phyloP scores from a whole-genome alignment of 805 yeast genomes.

The Starmerella stigmatis region DNA sequence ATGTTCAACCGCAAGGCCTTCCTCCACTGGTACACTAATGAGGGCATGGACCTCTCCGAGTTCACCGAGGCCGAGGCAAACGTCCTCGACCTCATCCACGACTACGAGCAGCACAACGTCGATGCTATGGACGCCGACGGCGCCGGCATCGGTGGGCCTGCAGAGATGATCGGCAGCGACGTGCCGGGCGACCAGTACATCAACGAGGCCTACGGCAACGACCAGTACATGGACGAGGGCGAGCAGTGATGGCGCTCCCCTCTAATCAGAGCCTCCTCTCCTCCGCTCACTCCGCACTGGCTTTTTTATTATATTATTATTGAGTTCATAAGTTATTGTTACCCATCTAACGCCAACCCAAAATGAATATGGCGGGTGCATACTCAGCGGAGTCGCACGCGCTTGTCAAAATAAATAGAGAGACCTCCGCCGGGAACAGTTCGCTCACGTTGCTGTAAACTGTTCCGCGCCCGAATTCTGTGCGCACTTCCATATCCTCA shows the following conservation, averaged over 20 bases:
- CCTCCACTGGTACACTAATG: constrained; percentile 91
- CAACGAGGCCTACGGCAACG: constrained; percentile 9
- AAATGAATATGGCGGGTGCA: background rate
- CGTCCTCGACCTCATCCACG: constrained; percentile 78
- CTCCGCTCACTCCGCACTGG: too few relatives aligned
- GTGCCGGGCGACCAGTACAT: constrained; percentile 12
- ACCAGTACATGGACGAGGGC: constrained; percentile 9
- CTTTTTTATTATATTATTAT: constrained; percentile 1
- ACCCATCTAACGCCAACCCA: constrained; percentile 1
- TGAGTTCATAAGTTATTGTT: constrained; percentile 2
- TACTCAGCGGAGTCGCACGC: too few relatives aligned
- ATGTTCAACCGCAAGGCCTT: constrained; percentile 92
- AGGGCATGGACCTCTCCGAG: constrained; percentile 94
- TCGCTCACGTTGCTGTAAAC: too few relatives aligned
- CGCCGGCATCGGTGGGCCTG: constrained; percentile 7
- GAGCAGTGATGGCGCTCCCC: constrained; percentile 15
- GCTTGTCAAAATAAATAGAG: too few relatives aligned
- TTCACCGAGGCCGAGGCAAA: constrained; percentile 89
- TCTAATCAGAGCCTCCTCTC: too few relatives aligned
- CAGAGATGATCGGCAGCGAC: constrained; percentile 5
- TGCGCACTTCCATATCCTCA: too few relatives aligned
- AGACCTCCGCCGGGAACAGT: too few relatives aligned
- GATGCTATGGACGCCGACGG: constrained; percentile 38
- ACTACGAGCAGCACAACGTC: constrained; percentile 77
- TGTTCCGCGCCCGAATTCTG: too few relatives aligned